Base-by-base conservation (phyloP, 225 moss, liverwort and hornwort species). In the Lunularia cruciata region DNA sequence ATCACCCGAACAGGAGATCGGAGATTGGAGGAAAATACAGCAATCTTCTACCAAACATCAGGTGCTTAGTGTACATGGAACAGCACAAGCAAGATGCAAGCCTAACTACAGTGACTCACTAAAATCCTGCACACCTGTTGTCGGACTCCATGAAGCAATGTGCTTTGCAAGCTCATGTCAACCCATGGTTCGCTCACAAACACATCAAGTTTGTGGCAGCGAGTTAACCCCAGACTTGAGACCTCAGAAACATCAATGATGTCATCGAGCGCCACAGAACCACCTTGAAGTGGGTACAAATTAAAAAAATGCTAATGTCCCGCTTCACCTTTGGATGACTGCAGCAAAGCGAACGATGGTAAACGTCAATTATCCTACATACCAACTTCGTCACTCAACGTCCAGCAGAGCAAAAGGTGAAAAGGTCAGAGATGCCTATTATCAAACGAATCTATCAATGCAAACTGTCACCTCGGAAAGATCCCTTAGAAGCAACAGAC, bases 261-360 rank as follows among this genome's bases (percentile, higher is more conserved):
- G 73, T 63, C 51, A 67, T 47, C 62, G 56, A 45, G 51, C 38
- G 72, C 68, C 67, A 72, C 34, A 63, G 73, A 48, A 54, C 31
- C 69, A 78, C 73, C 68, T 54, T 63, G 66, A 46, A 61, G 56
- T n/a, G 56, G 39, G 43, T 45, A 60, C 67, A 36, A 47, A 55
- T 37, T 53, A 47, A 23, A 68, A 56, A 39, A 47, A 78, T 68
- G 52, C 57, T 78, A 73, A 48, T 32, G 68, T 68, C 68, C 73
- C 78, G 63, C 54, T 73, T 72, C 78, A 68, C 47, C 78, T 46
- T 55, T 69, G 28, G 68, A 49, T 47, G 73, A 73, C 78, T 78
- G 78, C 78, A 73, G 47, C 78, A 73, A 77, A 73, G 56, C 63
- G 62, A 73, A 73, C 68, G 31, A 71, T 37, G 40, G 55, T 22